Evolutionary conservation across 2,329 filamentous ascomycete genomes (phyloP), one percentile per base, ranked within the genome.

Genomic region (Pyrenochaeta sp.): DNA sequence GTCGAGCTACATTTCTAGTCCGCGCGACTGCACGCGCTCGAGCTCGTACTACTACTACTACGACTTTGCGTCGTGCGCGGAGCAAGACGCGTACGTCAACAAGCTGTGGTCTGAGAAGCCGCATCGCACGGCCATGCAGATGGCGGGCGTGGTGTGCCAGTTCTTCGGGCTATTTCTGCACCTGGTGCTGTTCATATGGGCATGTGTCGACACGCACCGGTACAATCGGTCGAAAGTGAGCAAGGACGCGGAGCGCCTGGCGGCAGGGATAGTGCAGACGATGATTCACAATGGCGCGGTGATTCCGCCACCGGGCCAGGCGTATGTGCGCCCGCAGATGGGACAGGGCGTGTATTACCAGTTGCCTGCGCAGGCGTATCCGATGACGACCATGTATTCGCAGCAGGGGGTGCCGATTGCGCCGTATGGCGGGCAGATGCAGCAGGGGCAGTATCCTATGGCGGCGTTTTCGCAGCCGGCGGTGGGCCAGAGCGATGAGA

Each of bases 181-280:
- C 35, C 60, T 73, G 35, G 49, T 48, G 1, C 55, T 72, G 3
- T 72, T 73, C 44, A 49, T 72, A 8, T 72, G 69, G 67, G 70
- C 69, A 1, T 73, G 70, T 22, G 61, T 71, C 6, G 69, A 73
- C 32, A 68, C 65, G 11, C 46, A 65, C 30, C 42, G 40, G 4
- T 37, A 63, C 18, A 64, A 62, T 8, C 48, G 37, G n/a, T 32
- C 38, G n/a, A 59, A 53, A 11, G 51, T 58, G 0, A 53, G 49
- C 42, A 67, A 58, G 18, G 64, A 68, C 9, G 65, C 66, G 1
- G 66, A 70, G 50, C 62, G 63, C 28, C 14, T 68, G 13, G 67
- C 66, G 1, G 61, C 63, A 1, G 53, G 58, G 2, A 70, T 70
- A 14, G 61, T 70, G 17, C 60, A 64, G 55, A 67, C 58, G 3